These are phyloP conservation scores for Papiliotrema fonsecae DNA, from an alignment of 1,284 basidiomycete species.

Conservation along the genomic window DNA sequence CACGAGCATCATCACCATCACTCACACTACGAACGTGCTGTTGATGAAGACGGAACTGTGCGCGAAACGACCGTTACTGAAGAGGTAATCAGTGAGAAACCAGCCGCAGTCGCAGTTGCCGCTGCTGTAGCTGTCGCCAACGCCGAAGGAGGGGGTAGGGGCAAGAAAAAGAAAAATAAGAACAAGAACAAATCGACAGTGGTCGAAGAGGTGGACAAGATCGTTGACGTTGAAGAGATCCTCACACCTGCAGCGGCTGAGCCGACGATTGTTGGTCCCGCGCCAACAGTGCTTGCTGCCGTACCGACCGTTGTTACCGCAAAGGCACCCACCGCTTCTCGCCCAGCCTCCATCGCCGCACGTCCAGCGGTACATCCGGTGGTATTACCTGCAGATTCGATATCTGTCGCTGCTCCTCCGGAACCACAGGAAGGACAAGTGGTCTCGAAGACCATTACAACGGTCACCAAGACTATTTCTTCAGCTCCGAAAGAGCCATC, in stretches of 20 bases:
- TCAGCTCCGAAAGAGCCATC: background rate
- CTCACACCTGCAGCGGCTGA: background rate
- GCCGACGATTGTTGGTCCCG: background rate
- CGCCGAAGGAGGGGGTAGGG: slow-evolving; percentile 1
- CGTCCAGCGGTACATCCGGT: background rate
- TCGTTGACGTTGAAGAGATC: slow-evolving; percentile 5
- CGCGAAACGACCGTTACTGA: slow-evolving; percentile 8
- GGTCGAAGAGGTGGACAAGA: background rate
- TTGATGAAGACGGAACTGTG: slow-evolving; percentile 6
- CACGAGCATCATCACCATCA: slow-evolving; percentile 17
- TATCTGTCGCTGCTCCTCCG: background rate
- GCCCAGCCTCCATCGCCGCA: background rate
- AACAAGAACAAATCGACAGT: background rate
- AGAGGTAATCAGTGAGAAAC: slow-evolving; percentile 5
- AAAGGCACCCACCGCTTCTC: background rate
- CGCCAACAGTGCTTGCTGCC: background rate
- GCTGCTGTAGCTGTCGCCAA: background rate
- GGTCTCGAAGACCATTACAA: background rate
- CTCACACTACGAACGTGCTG: slow-evolving; percentile 12
- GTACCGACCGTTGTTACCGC: background rate
- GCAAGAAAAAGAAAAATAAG: slow-evolving; percentile 9
- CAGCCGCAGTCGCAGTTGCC: slow-evolving; percentile 1
- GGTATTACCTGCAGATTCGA: background rate
- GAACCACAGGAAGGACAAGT: background rate
- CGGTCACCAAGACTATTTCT: background rate